phyloP scores from a whole-genome alignment of 73 alveolate species.

The Blepharisma japonicum region DNA sequence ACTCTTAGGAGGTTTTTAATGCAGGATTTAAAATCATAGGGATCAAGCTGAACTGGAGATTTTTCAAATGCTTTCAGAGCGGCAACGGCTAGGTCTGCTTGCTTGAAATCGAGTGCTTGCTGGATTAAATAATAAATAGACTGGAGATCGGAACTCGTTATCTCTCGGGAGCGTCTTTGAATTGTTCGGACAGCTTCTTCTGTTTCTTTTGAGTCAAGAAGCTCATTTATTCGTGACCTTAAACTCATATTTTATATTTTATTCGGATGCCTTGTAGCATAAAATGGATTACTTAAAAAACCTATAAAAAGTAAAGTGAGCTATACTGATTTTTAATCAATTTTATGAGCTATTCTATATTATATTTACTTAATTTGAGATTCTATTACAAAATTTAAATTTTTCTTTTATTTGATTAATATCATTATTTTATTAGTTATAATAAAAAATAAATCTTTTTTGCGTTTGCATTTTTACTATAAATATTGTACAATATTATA shows the following conservation, averaged over 20 bases:
- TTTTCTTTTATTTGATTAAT: too few relatives aligned
- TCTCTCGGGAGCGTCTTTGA: not conserved
- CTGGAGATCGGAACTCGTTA: slow-evolving; percentile 13
- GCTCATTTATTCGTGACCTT: slow-evolving; percentile 15
- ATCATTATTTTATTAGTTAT: too few relatives aligned
- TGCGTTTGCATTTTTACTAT: too few relatives aligned
- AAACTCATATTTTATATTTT: slow-evolving; percentile 6
- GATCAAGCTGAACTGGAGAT: slow-evolving; percentile 3
- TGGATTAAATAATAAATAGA: not conserved
- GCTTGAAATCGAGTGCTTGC: not conserved
- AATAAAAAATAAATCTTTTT: too few relatives aligned
- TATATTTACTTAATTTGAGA: too few relatives aligned
- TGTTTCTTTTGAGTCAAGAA: not conserved
- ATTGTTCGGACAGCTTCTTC: not conserved
- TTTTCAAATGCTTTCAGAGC: not conserved
- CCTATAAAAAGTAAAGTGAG: too few relatives aligned
- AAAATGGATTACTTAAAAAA: too few relatives aligned
- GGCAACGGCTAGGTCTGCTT: not conserved
- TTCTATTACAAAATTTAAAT: too few relatives aligned
- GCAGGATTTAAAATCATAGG: not conserved
- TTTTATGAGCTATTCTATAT: too few relatives aligned
- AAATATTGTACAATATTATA: too few relatives aligned
- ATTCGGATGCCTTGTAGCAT: too few relatives aligned
- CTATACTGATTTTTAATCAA: too few relatives aligned
- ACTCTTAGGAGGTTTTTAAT: not conserved